phyloP scores from a whole-genome alignment of 2,329 filamentous ascomycete species.

The Ploettnerulaceae sp. region DNA sequence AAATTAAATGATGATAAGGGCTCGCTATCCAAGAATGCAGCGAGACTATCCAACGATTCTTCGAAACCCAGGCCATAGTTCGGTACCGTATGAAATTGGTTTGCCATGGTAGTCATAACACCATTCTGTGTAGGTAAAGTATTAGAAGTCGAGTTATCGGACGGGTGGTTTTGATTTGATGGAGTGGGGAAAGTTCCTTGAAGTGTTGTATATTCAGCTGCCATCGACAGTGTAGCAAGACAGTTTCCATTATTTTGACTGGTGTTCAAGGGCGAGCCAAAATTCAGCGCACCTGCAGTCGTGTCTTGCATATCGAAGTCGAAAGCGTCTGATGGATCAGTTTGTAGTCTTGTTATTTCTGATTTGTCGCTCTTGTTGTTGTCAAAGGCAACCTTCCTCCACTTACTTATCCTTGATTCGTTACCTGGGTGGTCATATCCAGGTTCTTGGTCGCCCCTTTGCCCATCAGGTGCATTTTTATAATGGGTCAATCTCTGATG shows the following conservation, averaged over 20 bases:
- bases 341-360: not conserved
- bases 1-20: conserved; percentile 49
- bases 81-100: not conserved
- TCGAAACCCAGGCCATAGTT: conserved; percentile 7
- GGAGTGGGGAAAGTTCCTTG: conserved; percentile 1
- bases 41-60: conserved; percentile 46
- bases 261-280: not conserved
- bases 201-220: conserved; percentile 9
- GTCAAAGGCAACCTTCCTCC: conserved; percentile 3
- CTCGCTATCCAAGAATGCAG: conserved; percentile 51
- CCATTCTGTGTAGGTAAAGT: no score
- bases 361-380: not conserved
- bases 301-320: not conserved
- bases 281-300: not conserved
- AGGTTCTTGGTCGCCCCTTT: not conserved
- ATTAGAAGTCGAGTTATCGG: not conserved
- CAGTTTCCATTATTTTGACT: conserved; percentile 11
- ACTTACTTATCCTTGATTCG: not conserved
- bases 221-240: conserved; percentile 11
- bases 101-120: not conserved
- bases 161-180: not conserved
- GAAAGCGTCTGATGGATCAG: not conserved
- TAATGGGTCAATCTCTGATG: conserved; percentile 59
- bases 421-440: not conserved
- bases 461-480: conserved; percentile 1